Evolutionary conservation across 2,329 filamentous ascomycete species (phyloP).

Genomic region (Colletotrichum noveboracense): DNA sequence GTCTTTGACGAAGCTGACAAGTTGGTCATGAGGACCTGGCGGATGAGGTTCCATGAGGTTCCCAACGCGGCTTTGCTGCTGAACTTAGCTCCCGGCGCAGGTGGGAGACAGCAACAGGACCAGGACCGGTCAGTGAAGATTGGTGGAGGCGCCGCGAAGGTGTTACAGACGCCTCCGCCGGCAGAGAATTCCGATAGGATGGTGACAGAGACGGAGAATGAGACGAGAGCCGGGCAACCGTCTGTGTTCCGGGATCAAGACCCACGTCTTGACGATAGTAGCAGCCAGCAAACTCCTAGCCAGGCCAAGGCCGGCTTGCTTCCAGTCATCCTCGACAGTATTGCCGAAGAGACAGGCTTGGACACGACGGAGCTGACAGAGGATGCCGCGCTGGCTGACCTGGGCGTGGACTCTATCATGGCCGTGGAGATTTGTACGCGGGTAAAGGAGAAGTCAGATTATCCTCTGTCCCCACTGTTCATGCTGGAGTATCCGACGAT

Average conservation of each 20-base stretch:
- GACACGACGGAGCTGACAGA: background rate
- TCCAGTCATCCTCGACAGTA: background rate
- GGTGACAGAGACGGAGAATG: background rate
- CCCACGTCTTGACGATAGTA: background rate
- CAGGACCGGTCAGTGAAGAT: background rate
- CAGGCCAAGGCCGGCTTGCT: background rate
- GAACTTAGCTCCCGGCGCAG: background rate
- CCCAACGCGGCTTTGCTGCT: background rate
- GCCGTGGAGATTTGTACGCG: background rate
- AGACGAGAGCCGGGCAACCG: background rate
- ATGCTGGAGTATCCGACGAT: background rate
- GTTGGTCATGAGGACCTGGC: background rate
- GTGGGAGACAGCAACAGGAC: background rate
- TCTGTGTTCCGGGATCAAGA: background rate
- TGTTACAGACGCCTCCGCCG: rapidly evolving
- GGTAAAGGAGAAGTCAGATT: background rate
- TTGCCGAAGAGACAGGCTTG: background rate
- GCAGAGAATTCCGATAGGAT: rapidly evolving
- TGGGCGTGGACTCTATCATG: background rate
- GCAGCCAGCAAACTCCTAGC: background rate
- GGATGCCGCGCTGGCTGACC: background rate
- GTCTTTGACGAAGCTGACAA: background rate
- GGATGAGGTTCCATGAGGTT: background rate
- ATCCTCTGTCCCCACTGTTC: background rate
- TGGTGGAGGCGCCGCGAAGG: background rate